phyloP scores from a whole-genome alignment of 257 asterid genomes.

The Solanum chaucha region DNA sequence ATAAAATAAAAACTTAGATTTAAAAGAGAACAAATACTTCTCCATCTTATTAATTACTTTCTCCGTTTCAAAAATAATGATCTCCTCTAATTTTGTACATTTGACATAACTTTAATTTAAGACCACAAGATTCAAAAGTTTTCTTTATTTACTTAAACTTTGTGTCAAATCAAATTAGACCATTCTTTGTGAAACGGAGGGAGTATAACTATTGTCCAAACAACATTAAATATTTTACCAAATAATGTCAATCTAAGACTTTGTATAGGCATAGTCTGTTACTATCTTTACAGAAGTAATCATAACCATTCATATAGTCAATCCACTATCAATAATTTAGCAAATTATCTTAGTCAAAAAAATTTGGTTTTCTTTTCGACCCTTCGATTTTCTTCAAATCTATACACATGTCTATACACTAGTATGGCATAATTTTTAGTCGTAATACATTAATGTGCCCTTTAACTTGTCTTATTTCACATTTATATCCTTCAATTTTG shows the following conservation, averaged over 20 bases:
- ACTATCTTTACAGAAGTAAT: neutral
- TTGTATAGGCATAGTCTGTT: neutral
- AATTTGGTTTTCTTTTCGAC: neutral
- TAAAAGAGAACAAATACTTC: neutral
- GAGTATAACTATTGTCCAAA: neutral
- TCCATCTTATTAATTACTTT: neutral
- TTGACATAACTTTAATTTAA: too few species aligned
- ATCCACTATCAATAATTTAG: neutral
- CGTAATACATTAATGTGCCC: too few species aligned
- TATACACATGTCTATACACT: neutral
- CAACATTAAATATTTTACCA: neutral
- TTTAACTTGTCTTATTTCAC: too few species aligned
- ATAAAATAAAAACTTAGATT: neutral
- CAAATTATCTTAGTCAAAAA: neutral
- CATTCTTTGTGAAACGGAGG: too few species aligned
- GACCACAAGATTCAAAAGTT: too few species aligned
- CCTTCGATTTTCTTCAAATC: neutral
- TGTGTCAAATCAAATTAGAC: rapidly evolving
- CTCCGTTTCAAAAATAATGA: too few species aligned
- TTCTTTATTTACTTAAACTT: too few species aligned
- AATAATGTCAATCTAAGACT: neutral
- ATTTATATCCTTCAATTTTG: too few species aligned
- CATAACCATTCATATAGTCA: neutral
- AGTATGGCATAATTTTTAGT: neutral
- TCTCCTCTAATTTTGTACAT: too few species aligned